Base-by-base conservation (phyloP, 352 stramenopile genomes). In the Globisporangium abappressorium region DNA sequence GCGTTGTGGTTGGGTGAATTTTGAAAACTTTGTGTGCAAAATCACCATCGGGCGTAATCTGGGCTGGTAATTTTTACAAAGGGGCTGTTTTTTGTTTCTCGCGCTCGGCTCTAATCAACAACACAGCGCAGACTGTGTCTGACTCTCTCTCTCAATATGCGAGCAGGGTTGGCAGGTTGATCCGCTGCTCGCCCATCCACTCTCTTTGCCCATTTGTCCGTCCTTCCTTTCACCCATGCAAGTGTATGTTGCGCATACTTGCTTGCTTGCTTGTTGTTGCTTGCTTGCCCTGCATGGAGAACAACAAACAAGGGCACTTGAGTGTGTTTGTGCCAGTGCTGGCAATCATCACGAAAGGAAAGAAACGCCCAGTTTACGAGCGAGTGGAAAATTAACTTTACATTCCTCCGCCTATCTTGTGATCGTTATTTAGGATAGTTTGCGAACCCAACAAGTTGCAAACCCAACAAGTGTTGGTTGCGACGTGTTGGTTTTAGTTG, bases 1-100 rank as follows among this genome's bases (percentile, higher is more conserved):
- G 38, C 38, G 38, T n/a, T 49, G 41, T 22, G 41, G 41, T 49
- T 49, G 41, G 41, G 41, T 49, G 41, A 49, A 22, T 22, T 49
- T 49, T 49, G 41, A 49, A 20, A n/a, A 49, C 9, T 26, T 26
- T 49, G 41, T 49, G 38, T n/a, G 15, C 41, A 49, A 49, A 49
- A 22, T 49, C 41, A 49, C 20, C 41, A n/a, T n/a, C 41, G 18
- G 15, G 15, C 41, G 41, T 49, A 49, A 49, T 49, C 41, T 49
- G 41, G 41, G 41, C 41, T 49, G 41, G 41, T 49, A 49, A 49
- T 49, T 49, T 49, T 49, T 49, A 49, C 41, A 15, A 49, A 22
- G 41, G 41, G 41, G 41, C 41, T 49, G 41, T 49, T 49, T 49
- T 49, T 49, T 49, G 41, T 49, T 49, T 49, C 41, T 49, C 41